Conservation (phyloP, 139 green algal species). For the Chlamydomonas urium region DNA sequence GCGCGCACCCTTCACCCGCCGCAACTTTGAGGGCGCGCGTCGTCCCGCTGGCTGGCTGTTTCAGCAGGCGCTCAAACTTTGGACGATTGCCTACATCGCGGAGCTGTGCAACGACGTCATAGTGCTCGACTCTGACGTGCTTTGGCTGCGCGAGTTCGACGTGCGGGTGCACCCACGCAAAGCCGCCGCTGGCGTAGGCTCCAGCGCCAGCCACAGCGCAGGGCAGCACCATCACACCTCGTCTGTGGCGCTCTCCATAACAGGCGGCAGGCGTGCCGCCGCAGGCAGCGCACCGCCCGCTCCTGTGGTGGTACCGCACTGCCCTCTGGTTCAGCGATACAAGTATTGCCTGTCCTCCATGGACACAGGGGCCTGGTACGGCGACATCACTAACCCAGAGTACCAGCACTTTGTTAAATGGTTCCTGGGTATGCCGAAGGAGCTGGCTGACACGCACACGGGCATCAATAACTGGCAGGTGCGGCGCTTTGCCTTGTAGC, state of each 20-base stretch:
- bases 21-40: neutral
- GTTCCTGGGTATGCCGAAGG: neutral
- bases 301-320: too few species aligned
- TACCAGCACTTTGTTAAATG: constrained; percentile 5
- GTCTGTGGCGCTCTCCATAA: too few species aligned
- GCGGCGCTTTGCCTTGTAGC: too few species aligned
- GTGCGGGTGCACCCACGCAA: too few species aligned
- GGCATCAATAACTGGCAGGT: constrained; percentile 9
- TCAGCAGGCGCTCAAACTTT: constrained; percentile 4
- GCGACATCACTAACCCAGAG: neutral
- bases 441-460: neutral
- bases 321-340: neutral
- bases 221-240: too few species aligned
- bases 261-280: too few species aligned
- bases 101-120: neutral
- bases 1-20: neutral
- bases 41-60: neutral
- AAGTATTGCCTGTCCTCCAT: constrained; percentile 1
- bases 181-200: too few species aligned
- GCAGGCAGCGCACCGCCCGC: too few species aligned
- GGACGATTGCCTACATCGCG: neutral
- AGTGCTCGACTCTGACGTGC: neutral
- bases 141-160: constrained; percentile 1
- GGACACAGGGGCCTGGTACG: constrained; percentile 2
- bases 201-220: neutral